phyloP scores from a whole-genome alignment of 768 basidiomycete species.

The Boletus eberwhitei region DNA sequence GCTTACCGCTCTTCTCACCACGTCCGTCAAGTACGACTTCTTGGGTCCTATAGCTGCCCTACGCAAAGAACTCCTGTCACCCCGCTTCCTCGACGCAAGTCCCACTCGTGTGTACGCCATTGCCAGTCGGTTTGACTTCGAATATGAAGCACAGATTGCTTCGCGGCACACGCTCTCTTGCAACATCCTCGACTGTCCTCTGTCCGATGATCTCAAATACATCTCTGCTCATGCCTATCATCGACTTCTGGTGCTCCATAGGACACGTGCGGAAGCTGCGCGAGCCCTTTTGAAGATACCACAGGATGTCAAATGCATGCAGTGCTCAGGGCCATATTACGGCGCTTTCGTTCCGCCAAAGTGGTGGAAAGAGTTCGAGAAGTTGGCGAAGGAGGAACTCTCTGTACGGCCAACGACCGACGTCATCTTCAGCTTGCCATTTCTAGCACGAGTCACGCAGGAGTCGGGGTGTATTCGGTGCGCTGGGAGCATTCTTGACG shows the following conservation, averaged over 20 bases:
- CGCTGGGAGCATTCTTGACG: constrained; percentile 61
- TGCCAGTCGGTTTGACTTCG: constrained; percentile 61
- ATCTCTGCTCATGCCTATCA: constrained; percentile 70
- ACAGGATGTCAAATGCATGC: constrained; percentile 58
- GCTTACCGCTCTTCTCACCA: constrained; percentile 46
- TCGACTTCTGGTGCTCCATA: constrained; percentile 59
- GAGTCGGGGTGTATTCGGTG: constrained; percentile 59
- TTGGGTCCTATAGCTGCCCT: constrained; percentile 42
- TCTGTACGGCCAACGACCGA: constrained; percentile 52
- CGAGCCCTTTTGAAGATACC: constrained; percentile 44
- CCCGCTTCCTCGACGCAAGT: constrained; percentile 42
- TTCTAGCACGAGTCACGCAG: constrained; percentile 50
- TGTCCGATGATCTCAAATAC: constrained; percentile 59
- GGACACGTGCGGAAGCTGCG: constrained; percentile 48
- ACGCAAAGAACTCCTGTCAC: constrained; percentile 50
- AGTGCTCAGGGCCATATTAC: constrained; percentile 55
- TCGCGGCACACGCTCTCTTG: constrained; percentile 54
- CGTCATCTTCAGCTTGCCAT: constrained; percentile 57
- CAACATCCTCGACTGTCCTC: constrained; percentile 53
- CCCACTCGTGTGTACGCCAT: constrained; percentile 70
- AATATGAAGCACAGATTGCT: constrained; percentile 59
- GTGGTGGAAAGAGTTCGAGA: constrained; percentile 69
- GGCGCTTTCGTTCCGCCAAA: constrained; percentile 50
- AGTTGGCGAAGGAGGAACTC: constrained; percentile 56
- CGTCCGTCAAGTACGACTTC: constrained; percentile 67